These are phyloP conservation scores for Hawksworthiomyces lignivorus DNA, from an alignment of 2,329 filamentous ascomycete species.

Conservation along the genomic window DNA sequence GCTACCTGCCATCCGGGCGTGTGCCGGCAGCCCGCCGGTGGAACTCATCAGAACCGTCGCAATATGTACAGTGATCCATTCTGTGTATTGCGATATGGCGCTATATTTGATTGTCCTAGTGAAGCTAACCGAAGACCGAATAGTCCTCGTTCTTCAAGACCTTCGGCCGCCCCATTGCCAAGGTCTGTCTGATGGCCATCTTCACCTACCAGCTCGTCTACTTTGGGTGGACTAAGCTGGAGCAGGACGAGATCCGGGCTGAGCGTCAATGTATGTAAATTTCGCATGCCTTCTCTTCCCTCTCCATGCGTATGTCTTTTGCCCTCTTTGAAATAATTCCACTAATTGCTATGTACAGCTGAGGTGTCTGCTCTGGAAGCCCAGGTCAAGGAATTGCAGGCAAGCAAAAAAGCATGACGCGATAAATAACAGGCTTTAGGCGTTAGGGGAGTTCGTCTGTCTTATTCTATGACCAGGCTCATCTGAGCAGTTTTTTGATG, in stretches of 20 bases:
- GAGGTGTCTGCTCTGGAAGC: conserved; percentile 30
- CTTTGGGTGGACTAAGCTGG: conserved; percentile 66
- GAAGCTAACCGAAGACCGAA: too few species aligned
- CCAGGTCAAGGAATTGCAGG: conserved; percentile 28
- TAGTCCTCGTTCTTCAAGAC: conserved; percentile 58
- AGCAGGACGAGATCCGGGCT: conserved; percentile 59
- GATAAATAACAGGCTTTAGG: too few species aligned
- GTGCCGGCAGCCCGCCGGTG: conserved; percentile 5
- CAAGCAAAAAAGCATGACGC: conserved; percentile 6
- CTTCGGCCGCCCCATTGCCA: conserved; percentile 65
- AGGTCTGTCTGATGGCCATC: conserved; percentile 66
- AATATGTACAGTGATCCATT: conserved; percentile 7
- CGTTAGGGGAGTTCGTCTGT: too few species aligned
- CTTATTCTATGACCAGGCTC: too few species aligned
- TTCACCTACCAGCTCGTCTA: conserved; percentile 74
- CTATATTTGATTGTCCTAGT: neutral
- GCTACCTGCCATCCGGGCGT: neutral
- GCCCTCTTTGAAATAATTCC: too few species aligned
- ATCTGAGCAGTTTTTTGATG: too few species aligned
- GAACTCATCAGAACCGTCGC: conserved; percentile 9
- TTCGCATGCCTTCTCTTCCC: neutral
- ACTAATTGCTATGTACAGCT: too few species aligned
- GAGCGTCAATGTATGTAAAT: conserved; percentile 45
- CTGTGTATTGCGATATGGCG: neutral
- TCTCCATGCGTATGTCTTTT: neutral